Evolutionary conservation across 75 land plant species (phyloP).

Genomic region (Ceratopteris richardii): DNA sequence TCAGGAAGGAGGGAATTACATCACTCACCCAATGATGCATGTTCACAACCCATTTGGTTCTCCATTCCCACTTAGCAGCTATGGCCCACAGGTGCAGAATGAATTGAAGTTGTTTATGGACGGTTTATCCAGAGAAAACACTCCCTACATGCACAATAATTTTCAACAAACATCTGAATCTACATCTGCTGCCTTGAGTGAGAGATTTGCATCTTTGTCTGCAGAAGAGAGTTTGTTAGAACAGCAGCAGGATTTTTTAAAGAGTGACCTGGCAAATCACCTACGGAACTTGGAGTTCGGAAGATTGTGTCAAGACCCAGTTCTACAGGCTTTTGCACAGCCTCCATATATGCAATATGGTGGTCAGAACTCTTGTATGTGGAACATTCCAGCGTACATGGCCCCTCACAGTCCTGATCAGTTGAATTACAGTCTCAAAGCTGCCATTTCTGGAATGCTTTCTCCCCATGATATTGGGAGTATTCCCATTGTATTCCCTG

Average conservation of each 20-base stretch:
- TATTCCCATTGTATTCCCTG: no score
- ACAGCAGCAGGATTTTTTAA: background rate
- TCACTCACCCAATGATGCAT: background rate
- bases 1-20: background rate
- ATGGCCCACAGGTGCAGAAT: background rate
- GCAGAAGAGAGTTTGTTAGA: background rate
- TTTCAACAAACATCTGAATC: background rate
- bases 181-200: conserved; percentile 2
- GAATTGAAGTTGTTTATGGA: background rate
- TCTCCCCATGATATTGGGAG: no score
- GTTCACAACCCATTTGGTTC: background rate
- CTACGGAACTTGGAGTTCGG: conserved; percentile 8
- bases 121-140: background rate
- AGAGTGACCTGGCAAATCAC: conserved; percentile 14
- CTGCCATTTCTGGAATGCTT: no score
- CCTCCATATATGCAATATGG: background rate
- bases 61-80: background rate
- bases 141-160: background rate
- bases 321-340: conserved; percentile 1
- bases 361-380: no score
- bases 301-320: conserved; percentile 10
- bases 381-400: no score
- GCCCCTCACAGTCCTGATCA: no score
- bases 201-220: conserved; percentile 6
- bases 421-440: no score